Evolutionary conservation across 805 yeast species (phyloP), one percentile per base, ranked within the genome.

Genomic region (Priceomyces castillae): DNA sequence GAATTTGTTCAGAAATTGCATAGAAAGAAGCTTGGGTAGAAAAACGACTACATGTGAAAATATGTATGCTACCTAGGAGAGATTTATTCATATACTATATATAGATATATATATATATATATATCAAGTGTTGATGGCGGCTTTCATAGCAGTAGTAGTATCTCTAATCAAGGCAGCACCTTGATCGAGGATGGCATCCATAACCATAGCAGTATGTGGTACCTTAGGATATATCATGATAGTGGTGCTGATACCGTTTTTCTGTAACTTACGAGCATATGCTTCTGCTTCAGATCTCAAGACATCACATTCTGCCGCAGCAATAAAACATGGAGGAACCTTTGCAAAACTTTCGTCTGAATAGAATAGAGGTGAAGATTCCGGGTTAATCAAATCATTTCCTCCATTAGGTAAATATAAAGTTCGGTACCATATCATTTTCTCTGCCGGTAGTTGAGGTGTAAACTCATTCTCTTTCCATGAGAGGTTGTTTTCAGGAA

Each of bases 11-110:
- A 59, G 65, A 40, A 78, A 80, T 51, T 81, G 85, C 58, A 69
- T 73, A 23, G 75, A 73, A 41, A 63, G 88, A 50, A 69, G 80
- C 46, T 57, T 76, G 40, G 86, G 85, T 1, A 65, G 72, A 39
- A 49, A 59, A n/a, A 64, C 66, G 18, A 64, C 69, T 2, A 66
- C 75, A 3, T 72, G 81, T 52, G 74, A 72, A 40, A 70, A 73
- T 46, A 80, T 81, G 84, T 80, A 77, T 46, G 34, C 35, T 23
- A 41, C 20, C 30, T 14, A 19, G 12, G 19, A 33, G 10, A 23
- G 26, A 7, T 23, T 23, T n/a, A n/a, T n/a, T n/a, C n/a, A n/a
- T n/a, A n/a, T n/a, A 18, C 4, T 15, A 33, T 33, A 3, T 33
- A 33, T 33, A 33, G 33, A 12, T 16, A 9, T 33, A 10, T 12